Conservation (phyloP, 1,284 basidiomycete genomes). For the Sparassis latifolia region DNA sequence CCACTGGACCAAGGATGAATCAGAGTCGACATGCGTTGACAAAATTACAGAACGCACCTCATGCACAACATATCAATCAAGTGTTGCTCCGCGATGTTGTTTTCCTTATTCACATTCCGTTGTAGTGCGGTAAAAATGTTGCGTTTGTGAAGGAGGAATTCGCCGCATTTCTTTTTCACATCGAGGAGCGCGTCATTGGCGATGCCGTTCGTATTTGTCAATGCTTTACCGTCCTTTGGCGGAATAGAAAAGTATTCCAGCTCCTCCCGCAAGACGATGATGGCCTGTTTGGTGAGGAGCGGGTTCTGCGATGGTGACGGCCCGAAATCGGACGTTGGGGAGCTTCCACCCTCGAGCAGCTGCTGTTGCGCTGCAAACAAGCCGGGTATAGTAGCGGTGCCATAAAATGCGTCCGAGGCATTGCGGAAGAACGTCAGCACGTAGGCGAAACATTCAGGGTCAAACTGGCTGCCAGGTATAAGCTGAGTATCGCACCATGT, state of each 20-base stretch:
- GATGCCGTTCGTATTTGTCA: constrained; percentile 72
- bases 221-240: constrained; percentile 52
- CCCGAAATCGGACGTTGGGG: constrained; percentile 55
- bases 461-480: constrained; percentile 59
- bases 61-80: constrained; percentile 99
- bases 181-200: constrained; percentile 73
- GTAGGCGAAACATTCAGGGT: constrained; percentile 93
- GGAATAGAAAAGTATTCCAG: constrained; percentile 98
- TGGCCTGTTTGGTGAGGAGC: constrained; percentile 92
- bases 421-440: constrained; percentile 88
- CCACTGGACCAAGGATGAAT: constrained; percentile 48
- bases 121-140: constrained; percentile 98
- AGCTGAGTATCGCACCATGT: constrained; percentile 3
- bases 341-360: constrained; percentile 48
- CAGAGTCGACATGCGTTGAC: constrained; percentile 1
- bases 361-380: constrained; percentile 77
- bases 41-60: constrained; percentile 54
- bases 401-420: constrained; percentile 90
- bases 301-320: constrained; percentile 77
- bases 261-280: constrained; percentile 97
- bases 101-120: constrained; percentile 98
- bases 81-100: constrained; percentile 98
- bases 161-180: constrained; percentile 80
- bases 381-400: constrained; percentile 68
- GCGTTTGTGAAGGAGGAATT: constrained; percentile 81